A percentile compares a stretch with the other conserved stretches of the same genome.
Conservation (phyloP, 2,329 filamentous ascomycete species). For the Xylariales sp. region DNA sequence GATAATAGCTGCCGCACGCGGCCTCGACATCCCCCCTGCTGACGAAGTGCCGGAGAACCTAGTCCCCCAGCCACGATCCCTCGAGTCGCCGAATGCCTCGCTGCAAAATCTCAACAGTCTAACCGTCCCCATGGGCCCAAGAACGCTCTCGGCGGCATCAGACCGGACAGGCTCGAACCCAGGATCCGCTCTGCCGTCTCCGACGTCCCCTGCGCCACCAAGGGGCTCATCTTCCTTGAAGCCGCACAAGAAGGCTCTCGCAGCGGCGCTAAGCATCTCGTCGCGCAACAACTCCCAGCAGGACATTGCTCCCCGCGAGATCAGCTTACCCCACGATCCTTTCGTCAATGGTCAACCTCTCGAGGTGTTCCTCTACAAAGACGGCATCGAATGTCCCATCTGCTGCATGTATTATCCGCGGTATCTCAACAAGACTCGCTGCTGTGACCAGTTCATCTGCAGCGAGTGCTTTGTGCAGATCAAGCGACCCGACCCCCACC, state of each 20-base stretch:
- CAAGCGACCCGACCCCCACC: conserved; percentile 73
- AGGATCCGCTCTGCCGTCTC: conserved; percentile 57
- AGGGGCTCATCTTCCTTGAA: conserved; percentile 63
- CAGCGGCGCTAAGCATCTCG: conserved; percentile 69
- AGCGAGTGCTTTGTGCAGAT: conserved; percentile 99
- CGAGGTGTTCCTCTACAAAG: conserved; percentile 91
- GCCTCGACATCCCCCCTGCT: conserved; percentile 75
- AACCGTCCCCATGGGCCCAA: conserved; percentile 72
- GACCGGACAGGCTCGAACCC: conserved; percentile 61
- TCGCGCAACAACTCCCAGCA: conserved; percentile 68
- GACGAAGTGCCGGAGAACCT: conserved; percentile 72
- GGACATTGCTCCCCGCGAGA: conserved; percentile 72
- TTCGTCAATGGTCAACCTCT: conserved; percentile 92
- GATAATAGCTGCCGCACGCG: conserved; percentile 84
- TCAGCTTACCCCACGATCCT: conserved; percentile 75
- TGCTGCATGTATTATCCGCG: conserved; percentile 96
- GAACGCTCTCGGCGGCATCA: conserved; percentile 75
- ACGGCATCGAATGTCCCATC: conserved; percentile 86
- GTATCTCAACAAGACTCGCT: conserved; percentile 89
- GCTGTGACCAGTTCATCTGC: conserved; percentile 94
- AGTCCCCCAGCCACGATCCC: conserved; percentile 40
- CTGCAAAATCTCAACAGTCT: conserved; percentile 64
- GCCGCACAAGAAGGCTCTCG: conserved; percentile 82
- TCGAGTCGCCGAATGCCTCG: conserved; percentile 44
- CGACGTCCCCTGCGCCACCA: conserved; percentile 43